Evolutionary conservation across 257 asterid genomes (phyloP).

Genomic region (Leonotis leonurus): DNA sequence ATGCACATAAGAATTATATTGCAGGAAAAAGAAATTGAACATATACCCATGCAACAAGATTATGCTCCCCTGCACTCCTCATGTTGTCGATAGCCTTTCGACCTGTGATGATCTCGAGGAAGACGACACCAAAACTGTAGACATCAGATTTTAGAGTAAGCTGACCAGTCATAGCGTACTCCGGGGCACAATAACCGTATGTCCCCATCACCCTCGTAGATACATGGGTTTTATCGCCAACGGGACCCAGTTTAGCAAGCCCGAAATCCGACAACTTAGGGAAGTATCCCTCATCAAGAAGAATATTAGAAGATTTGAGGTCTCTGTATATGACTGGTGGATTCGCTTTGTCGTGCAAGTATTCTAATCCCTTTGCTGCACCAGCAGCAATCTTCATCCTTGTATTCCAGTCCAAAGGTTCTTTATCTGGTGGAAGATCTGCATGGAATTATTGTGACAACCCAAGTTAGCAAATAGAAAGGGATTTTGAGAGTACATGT

Average conservation of each 20-base stretch:
- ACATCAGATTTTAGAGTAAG: slow-evolving; percentile 83
- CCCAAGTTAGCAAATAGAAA: background rate
- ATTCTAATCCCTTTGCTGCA: slow-evolving; percentile 84
- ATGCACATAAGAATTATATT: background rate
- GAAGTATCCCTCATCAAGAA: slow-evolving; percentile 65
- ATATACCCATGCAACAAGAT: slow-evolving; percentile 89
- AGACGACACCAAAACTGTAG: slow-evolving; percentile 84
- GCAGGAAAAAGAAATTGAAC: background rate
- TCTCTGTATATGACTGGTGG: slow-evolving; percentile 91
- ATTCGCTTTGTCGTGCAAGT: slow-evolving; percentile 82
- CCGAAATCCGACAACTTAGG: slow-evolving; percentile 92
- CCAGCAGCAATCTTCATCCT: slow-evolving; percentile 96
- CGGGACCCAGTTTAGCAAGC: slow-evolving; percentile 87
- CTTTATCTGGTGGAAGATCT: slow-evolving; percentile 60
- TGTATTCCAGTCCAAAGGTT: slow-evolving; percentile 86
- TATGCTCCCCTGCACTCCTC: slow-evolving; percentile 57
- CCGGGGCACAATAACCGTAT: slow-evolving; percentile 94
- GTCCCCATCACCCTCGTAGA: slow-evolving; percentile 97
- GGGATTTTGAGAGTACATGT: background rate
- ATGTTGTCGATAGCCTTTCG: slow-evolving; percentile 78
- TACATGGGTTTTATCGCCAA: slow-evolving; percentile 89
- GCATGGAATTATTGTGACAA: background rate
- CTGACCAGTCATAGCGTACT: slow-evolving; percentile 93
- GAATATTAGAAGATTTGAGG: slow-evolving; percentile 80
- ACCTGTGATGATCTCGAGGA: slow-evolving; percentile 84